A percentile compares a stretch with the other conserved stretches of the same genome.
These are phyloP conservation scores for Sugiyamaella valdiviana DNA, from an alignment of 805 yeast genomes.

Conservation along the genomic window DNA sequence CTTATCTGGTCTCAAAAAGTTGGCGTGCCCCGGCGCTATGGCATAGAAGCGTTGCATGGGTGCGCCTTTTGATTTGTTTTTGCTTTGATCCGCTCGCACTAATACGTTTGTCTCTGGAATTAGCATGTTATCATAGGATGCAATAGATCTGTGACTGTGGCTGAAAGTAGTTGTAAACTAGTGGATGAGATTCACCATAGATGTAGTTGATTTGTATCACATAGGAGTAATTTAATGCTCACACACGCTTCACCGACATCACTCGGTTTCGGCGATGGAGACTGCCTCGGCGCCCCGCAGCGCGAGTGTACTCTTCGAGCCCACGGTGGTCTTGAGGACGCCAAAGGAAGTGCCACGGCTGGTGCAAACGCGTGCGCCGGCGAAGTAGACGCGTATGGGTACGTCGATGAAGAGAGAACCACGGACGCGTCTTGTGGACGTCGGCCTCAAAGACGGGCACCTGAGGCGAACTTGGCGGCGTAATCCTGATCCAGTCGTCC, in stretches of 20 bases:
- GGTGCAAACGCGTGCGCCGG: too few relatives aligned
- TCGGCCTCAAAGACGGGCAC: not conserved
- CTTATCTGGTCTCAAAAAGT: not conserved
- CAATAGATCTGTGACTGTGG: not conserved
- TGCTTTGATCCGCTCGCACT: not conserved
- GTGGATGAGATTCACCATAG: not conserved
- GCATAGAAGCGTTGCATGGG: not conserved
- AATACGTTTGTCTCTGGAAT: not conserved
- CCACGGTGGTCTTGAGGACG: too few relatives aligned
- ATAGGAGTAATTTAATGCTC: too few relatives aligned
- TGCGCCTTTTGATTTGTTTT: not conserved
- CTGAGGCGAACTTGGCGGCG: not conserved
- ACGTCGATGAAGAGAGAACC: too few relatives aligned
- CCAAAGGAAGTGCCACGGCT: too few relatives aligned
- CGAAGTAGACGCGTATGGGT: too few relatives aligned
- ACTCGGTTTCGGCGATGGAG: too few relatives aligned
- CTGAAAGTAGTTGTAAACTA: not conserved
- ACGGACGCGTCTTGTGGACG: too few relatives aligned
- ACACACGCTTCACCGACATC: too few relatives aligned
- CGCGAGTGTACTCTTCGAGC: too few relatives aligned
- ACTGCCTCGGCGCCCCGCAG: too few relatives aligned
- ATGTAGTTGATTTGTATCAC: too few relatives aligned
- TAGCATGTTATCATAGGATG: not conserved
- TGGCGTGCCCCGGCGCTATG: not conserved
- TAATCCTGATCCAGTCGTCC: not conserved